These are phyloP conservation scores for Zarea fungicola DNA, from an alignment of 2,329 filamentous ascomycete genomes.

Conservation along the genomic window DNA sequence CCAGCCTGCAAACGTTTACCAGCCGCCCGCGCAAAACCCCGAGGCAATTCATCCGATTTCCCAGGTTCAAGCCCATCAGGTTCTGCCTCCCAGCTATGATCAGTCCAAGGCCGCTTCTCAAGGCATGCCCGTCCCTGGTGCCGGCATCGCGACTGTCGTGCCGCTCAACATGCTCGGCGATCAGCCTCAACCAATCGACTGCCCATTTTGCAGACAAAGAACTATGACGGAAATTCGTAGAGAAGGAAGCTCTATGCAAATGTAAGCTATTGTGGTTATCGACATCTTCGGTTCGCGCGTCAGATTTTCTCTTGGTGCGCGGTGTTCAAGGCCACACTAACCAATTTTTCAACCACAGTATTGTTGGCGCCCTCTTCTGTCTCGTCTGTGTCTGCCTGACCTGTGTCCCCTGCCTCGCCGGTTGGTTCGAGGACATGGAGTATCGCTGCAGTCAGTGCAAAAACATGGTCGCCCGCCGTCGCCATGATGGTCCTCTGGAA, in stretches of 20 bases:
- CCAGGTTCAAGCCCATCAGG: slow-evolving; percentile 1
- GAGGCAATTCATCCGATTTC: slow-evolving; percentile 3
- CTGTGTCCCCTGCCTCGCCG: slow-evolving; percentile 26
- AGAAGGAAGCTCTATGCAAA: slow-evolving; percentile 23
- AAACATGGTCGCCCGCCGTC: slow-evolving; percentile 23
- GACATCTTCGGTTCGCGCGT: too few species aligned
- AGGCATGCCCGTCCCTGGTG: background rate
- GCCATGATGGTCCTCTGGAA: slow-evolving; percentile 18
- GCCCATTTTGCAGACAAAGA: slow-evolving; percentile 25
- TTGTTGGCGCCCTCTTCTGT: slow-evolving; percentile 26
- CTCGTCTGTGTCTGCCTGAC: slow-evolving; percentile 27
- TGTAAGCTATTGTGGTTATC: slow-evolving; percentile 15
- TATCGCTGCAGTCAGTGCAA: slow-evolving; percentile 26
- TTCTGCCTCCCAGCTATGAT: slow-evolving; percentile 11
- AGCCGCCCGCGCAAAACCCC: slow-evolving; percentile 3
- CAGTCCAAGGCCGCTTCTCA: slow-evolving; percentile 5
- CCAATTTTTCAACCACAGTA: slow-evolving; percentile 14
- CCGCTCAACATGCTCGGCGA: slow-evolving; percentile 23
- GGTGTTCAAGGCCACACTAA: too few species aligned
- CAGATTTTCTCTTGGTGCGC: too few species aligned
- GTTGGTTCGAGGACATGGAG: slow-evolving; percentile 28
- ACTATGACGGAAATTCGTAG: slow-evolving; percentile 20
- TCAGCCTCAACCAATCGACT: slow-evolving; percentile 25
- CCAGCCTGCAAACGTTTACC: slow-evolving; percentile 9
- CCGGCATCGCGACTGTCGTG: slow-evolving; percentile 11